Base-by-base conservation (phyloP, 169 alveolate genomes). In the Plasmodium malariae region DNA sequence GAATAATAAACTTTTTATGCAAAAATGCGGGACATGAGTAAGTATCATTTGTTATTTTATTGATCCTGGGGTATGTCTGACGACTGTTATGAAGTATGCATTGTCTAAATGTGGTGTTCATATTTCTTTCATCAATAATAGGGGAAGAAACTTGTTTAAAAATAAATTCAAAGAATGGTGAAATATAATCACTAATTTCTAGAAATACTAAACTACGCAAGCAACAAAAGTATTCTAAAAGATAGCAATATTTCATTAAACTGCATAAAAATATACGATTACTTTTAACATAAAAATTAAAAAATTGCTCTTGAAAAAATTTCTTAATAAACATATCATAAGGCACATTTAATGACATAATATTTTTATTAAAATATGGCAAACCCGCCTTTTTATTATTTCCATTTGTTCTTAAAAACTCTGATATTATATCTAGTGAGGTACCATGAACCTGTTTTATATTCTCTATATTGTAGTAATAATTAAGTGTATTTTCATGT, bases 401-500 rank as follows among this genome's bases (percentile, higher is more conserved):
- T 12, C 67, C n/a, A n/a, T n/a, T 19, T 6, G 7, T 76, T 43
- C n/a, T 65, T 37, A 86, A 70, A 86, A 86, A 37, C 59, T 70
- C 59, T 24, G 63, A 49, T 59, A 86, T 36, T 32, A 69, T 70
- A 72, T 86, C 92, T 34, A 86, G 37, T 48, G 76, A 68, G 48
- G 19, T 69, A 32, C 57, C 55, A n/a, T 69, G 74, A 4, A 32
- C 51, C 5, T 19, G 6, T 24, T 70, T 68, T 62, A 86, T 26
- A 26, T 40, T 86, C 28, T 86, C 92, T 12, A 86, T 36, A 34
- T 86, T 71, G 55, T 86, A 86, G 26, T 86, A 86, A 45, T 51
- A 86, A 65, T 86, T 71, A 19, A 86, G 92, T 3, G 92, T 86
- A 65, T 86, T 86, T 86, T 69, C 65, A 32, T 86, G 92, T 72